These are phyloP conservation scores for Collybiopsis luxurians DNA, from an alignment of 768 basidiomycete species.

Conservation along the genomic window DNA sequence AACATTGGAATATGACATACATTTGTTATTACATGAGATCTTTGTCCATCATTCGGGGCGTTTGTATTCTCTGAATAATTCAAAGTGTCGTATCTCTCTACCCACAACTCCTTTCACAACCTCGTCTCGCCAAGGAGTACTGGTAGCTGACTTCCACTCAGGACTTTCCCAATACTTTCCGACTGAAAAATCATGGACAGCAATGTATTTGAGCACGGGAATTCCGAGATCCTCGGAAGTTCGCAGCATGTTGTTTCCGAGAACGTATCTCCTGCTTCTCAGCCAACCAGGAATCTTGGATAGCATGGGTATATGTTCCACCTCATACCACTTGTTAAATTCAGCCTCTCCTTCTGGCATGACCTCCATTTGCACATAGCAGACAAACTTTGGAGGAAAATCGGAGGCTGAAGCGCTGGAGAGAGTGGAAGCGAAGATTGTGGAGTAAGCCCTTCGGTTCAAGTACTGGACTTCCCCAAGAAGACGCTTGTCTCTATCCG, in stretches of 20 bases:
- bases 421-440: slow-evolving; percentile 15
- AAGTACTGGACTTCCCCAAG: slow-evolving; percentile 21
- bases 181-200: slow-evolving; percentile 27
- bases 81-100: slow-evolving; percentile 21
- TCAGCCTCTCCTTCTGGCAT: slow-evolving; percentile 22
- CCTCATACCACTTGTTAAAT: slow-evolving; percentile 30
- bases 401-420: slow-evolving; percentile 9
- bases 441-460: slow-evolving; percentile 24
- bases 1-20: too few species aligned
- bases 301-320: slow-evolving; percentile 29
- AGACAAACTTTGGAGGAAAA: slow-evolving; percentile 18
- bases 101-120: slow-evolving; percentile 17
- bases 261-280: slow-evolving; percentile 24
- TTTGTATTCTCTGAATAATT: slow-evolving; percentile 19
- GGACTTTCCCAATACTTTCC: slow-evolving; percentile 17
- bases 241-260: slow-evolving; percentile 12
- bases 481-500: slow-evolving; percentile 24
- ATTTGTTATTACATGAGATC: too few species aligned
- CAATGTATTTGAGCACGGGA: slow-evolving; percentile 26
- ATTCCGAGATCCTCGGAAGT: slow-evolving; percentile 7
- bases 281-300: slow-evolving; percentile 28
- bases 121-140: slow-evolving; percentile 23
- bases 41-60: neutral
- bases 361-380: slow-evolving; percentile 21
- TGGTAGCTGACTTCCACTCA: slow-evolving; percentile 21